Conservation (phyloP, 345 rosid species). For the Eucalyptus curtisii region DNA sequence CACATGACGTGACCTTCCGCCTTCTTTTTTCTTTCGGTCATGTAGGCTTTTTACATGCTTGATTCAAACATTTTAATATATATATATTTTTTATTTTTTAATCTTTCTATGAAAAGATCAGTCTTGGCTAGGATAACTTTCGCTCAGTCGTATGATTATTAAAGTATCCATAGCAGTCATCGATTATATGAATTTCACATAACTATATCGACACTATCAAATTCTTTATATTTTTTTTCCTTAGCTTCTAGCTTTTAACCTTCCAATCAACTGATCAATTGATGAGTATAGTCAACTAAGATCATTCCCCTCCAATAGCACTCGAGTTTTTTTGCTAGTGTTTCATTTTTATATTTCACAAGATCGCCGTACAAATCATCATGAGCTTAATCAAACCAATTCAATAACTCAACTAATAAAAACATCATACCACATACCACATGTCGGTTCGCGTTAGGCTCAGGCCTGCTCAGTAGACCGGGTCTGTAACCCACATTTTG, state of each 20-base stretch:
- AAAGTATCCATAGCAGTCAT: neutral
- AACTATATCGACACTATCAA: rapidly evolving
- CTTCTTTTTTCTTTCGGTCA: neutral
- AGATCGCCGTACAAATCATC: too few species aligned
- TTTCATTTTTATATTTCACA: too few species aligned
- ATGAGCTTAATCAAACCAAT: too few species aligned
- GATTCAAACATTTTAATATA: neutral
- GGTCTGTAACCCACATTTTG: neutral
- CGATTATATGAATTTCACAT: neutral
- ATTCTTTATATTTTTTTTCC: rapidly evolving
- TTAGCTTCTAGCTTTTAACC: rapidly evolving
- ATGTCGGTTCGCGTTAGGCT: neutral
- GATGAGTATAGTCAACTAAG: neutral
- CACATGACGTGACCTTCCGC: neutral
- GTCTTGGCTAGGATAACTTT: neutral
- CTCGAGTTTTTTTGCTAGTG: neutral
- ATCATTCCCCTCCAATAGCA: neutral
- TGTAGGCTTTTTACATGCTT: neutral
- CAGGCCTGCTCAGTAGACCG: neutral
- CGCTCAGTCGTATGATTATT: neutral
- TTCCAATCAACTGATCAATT: neutral
- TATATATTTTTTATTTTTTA: too few species aligned
- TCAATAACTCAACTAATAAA: neutral
- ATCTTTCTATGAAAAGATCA: neutral
- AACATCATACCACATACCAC: neutral